Evolutionary conservation across 352 stramenopile species (phyloP).

Genomic region (Phytopythium aichiense): DNA sequence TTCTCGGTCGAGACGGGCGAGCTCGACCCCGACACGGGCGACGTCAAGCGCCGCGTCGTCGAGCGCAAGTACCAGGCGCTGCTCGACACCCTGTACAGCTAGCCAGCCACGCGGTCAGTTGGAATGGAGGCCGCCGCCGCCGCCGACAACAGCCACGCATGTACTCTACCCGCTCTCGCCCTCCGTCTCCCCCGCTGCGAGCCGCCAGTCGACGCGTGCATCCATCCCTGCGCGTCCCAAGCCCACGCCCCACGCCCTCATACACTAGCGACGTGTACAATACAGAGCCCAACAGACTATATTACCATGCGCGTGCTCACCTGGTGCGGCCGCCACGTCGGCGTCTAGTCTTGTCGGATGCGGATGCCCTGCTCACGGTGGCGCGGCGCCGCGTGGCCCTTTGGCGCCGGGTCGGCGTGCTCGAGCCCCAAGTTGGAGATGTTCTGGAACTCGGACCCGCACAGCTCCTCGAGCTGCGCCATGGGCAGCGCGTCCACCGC

Average conservation of each 20-base stretch:
- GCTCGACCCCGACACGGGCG: conserved; percentile 59
- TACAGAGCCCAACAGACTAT: background rate
- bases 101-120: conserved; percentile 9
- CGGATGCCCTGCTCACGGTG: conserved; percentile 79
- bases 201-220: no score
- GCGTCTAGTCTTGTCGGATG: conserved; percentile 36
- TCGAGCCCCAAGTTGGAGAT: conserved; percentile 64
- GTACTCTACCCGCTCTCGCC: background rate
- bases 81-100: conserved; percentile 73
- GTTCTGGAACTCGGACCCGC: conserved; percentile 45
- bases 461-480: conserved; percentile 57
- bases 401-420: conserved; percentile 54
- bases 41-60: conserved; percentile 55
- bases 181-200: no score
- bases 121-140: background rate
- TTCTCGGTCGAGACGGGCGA: conserved; percentile 69
- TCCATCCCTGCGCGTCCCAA: background rate
- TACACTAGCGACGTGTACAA: conserved; percentile 3
- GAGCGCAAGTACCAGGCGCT: conserved; percentile 72
- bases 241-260: background rate
- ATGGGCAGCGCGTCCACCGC: conserved; percentile 50
- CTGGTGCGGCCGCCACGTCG: no score
- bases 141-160: background rate
- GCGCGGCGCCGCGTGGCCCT: conserved; percentile 6
- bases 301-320: background rate